Conservation (phyloP, 176 grass and related monocot genomes). For the Zea luxurians region DNA sequence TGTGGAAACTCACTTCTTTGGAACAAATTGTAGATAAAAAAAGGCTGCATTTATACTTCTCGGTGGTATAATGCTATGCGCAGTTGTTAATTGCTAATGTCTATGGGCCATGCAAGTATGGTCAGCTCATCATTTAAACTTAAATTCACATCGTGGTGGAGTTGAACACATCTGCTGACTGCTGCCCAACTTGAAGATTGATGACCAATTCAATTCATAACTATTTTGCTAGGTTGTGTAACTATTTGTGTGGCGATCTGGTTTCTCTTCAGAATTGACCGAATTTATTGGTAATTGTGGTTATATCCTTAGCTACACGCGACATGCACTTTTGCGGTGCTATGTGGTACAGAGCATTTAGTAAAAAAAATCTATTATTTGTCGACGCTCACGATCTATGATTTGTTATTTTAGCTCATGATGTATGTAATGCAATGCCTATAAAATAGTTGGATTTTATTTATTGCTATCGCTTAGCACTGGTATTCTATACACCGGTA, state of each 20-base stretch:
- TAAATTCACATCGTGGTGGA: too few species aligned
- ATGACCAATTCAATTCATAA: not conserved
- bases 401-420: not conserved
- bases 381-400: not conserved
- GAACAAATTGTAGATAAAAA: not conserved
- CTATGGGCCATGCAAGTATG: not conserved
- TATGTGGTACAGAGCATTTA: too few species aligned
- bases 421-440: not conserved
- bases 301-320: not conserved
- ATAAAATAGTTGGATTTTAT: not conserved
- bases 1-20: not conserved
- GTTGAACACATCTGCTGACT: not conserved
- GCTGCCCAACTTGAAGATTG: not conserved
- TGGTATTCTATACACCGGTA: not conserved
- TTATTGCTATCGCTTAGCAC: not conserved
- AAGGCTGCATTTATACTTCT: not conserved
- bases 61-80: not conserved
- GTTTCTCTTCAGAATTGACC: not conserved
- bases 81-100: not conserved
- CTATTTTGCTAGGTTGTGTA: not conserved
- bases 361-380: too few species aligned
- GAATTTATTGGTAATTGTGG: not conserved
- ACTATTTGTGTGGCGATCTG: not conserved
- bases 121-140: too few species aligned
- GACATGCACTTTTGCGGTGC: not conserved